These are phyloP conservation scores for Umbelopsis ramanniana DNA, from an alignment of 192 early-diverging fungal species.

Conservation along the genomic window DNA sequence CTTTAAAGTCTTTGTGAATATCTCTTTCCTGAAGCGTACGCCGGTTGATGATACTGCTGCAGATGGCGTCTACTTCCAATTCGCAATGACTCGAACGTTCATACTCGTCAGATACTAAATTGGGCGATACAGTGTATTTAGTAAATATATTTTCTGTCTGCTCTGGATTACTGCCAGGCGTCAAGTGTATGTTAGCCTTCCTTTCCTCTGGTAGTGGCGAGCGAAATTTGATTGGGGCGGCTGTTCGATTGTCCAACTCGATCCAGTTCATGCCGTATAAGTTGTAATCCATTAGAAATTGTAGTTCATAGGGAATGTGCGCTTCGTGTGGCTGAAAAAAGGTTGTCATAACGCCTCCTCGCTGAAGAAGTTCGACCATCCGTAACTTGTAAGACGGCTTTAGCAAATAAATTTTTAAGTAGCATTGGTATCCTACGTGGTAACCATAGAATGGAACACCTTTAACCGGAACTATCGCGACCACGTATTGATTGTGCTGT, in stretches of 20 bases:
- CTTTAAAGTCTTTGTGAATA: constrained; percentile 48
- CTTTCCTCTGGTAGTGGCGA: constrained; percentile 24
- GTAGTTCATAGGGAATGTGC: constrained; percentile 81
- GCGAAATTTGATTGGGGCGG: constrained; percentile 37
- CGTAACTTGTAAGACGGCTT: constrained; percentile 63
- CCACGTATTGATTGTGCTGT: constrained; percentile 53
- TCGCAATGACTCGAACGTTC: constrained; percentile 68
- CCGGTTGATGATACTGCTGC: constrained; percentile 69
- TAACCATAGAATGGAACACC: constrained; percentile 92
- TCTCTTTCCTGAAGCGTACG: constrained; percentile 48
- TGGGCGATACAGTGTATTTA: constrained; percentile 13
- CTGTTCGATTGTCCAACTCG: constrained; percentile 48
- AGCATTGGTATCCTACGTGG: constrained; percentile 66
- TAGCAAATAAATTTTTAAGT: constrained; percentile 76
- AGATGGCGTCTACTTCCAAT: constrained; percentile 74
- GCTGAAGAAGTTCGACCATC: constrained; percentile 67
- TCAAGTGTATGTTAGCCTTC: constrained; percentile 21
- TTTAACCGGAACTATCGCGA: constrained; percentile 72
- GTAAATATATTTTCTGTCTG: constrained; percentile 10
- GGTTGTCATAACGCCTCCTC: constrained; percentile 74
- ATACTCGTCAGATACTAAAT: constrained; percentile 30
- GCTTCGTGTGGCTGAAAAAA: constrained; percentile 77
- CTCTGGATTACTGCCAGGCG: not conserved
- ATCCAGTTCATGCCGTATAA: constrained; percentile 88
- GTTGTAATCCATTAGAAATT: constrained; percentile 89